Conservation (phyloP, 2,329 filamentous ascomycete species). For the Cordyceps javanica region DNA sequence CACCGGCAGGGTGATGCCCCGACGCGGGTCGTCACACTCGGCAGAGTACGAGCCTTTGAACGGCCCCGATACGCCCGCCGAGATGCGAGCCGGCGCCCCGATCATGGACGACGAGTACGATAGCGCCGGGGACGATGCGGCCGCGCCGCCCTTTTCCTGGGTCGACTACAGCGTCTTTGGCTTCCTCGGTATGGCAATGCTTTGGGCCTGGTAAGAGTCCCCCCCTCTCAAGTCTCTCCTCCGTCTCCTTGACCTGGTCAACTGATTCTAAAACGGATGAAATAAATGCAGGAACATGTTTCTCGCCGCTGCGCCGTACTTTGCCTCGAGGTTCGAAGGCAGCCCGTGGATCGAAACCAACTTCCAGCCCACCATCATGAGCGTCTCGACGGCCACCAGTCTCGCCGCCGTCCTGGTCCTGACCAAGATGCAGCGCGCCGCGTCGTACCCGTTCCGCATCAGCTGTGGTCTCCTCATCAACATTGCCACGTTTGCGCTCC, state of each 20-base stretch:
- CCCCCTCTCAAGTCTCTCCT: neutral
- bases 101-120: conserved; percentile 28
- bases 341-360: conserved; percentile 67
- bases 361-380: conserved; percentile 86
- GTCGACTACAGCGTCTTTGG: conserved; percentile 80
- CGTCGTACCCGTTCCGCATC: conserved; percentile 86
- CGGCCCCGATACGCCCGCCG: conserved; percentile 4
- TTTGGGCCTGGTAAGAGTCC: conserved; percentile 81
- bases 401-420: conserved; percentile 70
- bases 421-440: conserved; percentile 70
- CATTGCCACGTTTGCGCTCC: conserved; percentile 65
- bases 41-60: conserved; percentile 13
- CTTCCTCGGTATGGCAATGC: conserved; percentile 83
- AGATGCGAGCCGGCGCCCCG: conserved; percentile 11
- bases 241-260: neutral
- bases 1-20: conserved; percentile 7
- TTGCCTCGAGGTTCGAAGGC: conserved; percentile 70
- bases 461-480: conserved; percentile 70
- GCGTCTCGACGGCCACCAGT: conserved; percentile 80
- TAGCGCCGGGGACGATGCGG: neutral
- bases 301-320: conserved; percentile 89
- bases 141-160: conserved; percentile 63
- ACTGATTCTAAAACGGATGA: neutral
- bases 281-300: conserved; percentile 98
- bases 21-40: conserved; percentile 10